phyloP scores from a whole-genome alignment of 768 basidiomycete species.

The Crepidotus variabilis region DNA sequence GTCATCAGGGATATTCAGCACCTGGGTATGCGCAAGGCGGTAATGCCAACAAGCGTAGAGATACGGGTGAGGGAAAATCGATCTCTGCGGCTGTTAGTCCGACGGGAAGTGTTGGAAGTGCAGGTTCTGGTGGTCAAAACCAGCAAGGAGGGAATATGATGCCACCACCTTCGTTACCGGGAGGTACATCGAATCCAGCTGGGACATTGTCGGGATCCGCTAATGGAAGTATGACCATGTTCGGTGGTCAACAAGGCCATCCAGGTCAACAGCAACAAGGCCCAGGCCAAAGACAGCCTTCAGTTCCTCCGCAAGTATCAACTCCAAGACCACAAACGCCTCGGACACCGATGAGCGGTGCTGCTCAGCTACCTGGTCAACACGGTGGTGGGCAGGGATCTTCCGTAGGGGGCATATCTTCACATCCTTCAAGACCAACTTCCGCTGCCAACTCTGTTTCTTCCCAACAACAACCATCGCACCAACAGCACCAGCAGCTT shows the following conservation, averaged over 20 bases:
- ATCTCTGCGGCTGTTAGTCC: slow-evolving; percentile 1
- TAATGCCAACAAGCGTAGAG: slow-evolving; percentile 55
- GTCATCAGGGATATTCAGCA: slow-evolving; percentile 64
- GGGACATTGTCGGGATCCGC: slow-evolving; percentile 12
- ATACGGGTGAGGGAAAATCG: slow-evolving; percentile 60
- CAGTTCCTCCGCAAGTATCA: slow-evolving; percentile 4
- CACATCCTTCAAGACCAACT: neutral
- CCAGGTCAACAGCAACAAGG: neutral
- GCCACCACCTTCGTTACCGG: slow-evolving; percentile 35
- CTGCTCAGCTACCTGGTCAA: slow-evolving; percentile 11
- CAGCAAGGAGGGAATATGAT: slow-evolving; percentile 25
- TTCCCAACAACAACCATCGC: slow-evolving; percentile 2
- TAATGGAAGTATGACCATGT: slow-evolving; percentile 14
- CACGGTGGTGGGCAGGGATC: neutral
- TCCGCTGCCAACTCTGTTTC: neutral
- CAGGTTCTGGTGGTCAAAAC: neutral
- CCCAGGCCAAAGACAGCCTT: slow-evolving; percentile 6
- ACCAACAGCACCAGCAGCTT: slow-evolving; percentile 3
- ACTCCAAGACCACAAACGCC: slow-evolving; percentile 13
- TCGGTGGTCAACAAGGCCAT: neutral
- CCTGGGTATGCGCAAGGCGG: slow-evolving; percentile 21
- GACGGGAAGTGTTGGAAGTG: neutral
- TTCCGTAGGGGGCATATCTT: no score
- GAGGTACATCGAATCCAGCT: slow-evolving; percentile 20
- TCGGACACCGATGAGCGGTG: slow-evolving; percentile 9